Evolutionary conservation across 106 monocot genomes (phyloP).

Genomic region (Dactylorhiza incarnata): DNA sequence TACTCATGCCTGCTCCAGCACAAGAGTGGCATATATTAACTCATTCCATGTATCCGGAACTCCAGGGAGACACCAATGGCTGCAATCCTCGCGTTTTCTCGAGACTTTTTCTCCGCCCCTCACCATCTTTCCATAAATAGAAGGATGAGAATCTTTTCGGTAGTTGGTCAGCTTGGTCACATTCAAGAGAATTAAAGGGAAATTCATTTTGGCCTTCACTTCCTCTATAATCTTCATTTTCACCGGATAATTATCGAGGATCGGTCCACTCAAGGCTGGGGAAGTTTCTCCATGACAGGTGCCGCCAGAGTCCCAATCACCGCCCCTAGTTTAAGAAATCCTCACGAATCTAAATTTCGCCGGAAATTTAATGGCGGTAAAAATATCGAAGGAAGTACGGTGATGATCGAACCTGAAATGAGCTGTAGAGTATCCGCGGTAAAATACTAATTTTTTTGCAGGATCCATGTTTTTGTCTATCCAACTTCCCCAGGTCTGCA

Average conservation of each 20-base stretch:
- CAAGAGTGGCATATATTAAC: conserved; percentile 71
- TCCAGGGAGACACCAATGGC: conserved; percentile 96
- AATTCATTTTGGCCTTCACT: conserved; percentile 48
- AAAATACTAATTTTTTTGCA: conserved; percentile 54
- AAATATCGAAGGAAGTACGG: neutral
- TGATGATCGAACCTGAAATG: conserved; percentile 68
- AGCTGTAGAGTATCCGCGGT: conserved; percentile 81
- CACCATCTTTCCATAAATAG: conserved; percentile 39
- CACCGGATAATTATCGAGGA: conserved; percentile 53
- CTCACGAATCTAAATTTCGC: neutral
- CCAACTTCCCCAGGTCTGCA: conserved; percentile 89
- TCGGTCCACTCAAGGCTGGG: conserved; percentile 36
- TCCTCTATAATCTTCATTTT: conserved; percentile 75
- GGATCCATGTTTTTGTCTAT: conserved; percentile 68
- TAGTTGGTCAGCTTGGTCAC: conserved; percentile 82
- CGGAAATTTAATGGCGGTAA: neutral
- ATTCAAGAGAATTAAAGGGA: conserved; percentile 61
- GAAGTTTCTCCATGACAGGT: conserved; percentile 65
- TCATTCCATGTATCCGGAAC: conserved; percentile 98
- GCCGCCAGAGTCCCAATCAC: conserved; percentile 94
- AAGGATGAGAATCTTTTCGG: conserved; percentile 79
- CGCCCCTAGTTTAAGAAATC: conserved; percentile 46
- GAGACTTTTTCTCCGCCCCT: conserved; percentile 30
- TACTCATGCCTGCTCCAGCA: conserved; percentile 16
- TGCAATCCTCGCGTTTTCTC: conserved; percentile 74